Evolutionary conservation across 1,284 basidiomycete genomes (phyloP).

Genomic region (Marasmius sp.): DNA sequence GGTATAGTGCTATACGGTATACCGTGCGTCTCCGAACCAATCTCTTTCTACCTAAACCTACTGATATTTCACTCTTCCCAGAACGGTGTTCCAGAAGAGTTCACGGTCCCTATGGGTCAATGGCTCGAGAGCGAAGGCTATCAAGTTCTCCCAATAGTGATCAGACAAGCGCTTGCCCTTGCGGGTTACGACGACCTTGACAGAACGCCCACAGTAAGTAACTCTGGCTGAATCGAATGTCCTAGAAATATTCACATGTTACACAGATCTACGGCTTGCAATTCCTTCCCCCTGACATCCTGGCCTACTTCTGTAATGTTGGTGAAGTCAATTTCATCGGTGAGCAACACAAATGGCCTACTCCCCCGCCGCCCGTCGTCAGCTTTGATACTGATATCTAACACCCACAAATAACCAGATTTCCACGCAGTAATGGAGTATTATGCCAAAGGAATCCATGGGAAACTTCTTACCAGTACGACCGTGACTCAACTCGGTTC

Average conservation of each 20-base stretch:
- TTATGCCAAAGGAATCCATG: conserved; percentile 5
- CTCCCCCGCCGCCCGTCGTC: too few relatives aligned
- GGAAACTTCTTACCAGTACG: conserved; percentile 4
- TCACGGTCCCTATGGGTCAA: conserved; percentile 6
- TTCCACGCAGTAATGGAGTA: conserved; percentile 11
- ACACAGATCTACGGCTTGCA: conserved; percentile 8
- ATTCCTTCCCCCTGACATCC: conserved; percentile 8
- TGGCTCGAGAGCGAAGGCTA: conserved; percentile 6
- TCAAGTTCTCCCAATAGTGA: conserved; percentile 1
- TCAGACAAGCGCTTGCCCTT: conserved; percentile 5
- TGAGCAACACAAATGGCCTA: too few relatives aligned
- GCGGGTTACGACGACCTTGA: conserved; percentile 7
- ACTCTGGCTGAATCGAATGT: not conserved
- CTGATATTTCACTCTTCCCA: not conserved
- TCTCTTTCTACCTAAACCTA: not conserved
- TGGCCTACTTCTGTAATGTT: conserved; percentile 1
- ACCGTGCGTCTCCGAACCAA: not conserved
- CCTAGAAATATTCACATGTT: not conserved
- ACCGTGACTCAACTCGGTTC: conserved; percentile 6
- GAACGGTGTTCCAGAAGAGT: conserved; percentile 5
- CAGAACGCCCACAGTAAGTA: conserved; percentile 7
- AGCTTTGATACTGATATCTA: not conserved
- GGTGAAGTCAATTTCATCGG: conserved; percentile 7
- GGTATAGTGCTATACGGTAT: conserved; percentile 2
- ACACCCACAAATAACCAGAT: not conserved